Evolutionary conservation across 2,329 filamentous ascomycete genomes (phyloP).

Genomic region (Botryotinia calthae): DNA sequence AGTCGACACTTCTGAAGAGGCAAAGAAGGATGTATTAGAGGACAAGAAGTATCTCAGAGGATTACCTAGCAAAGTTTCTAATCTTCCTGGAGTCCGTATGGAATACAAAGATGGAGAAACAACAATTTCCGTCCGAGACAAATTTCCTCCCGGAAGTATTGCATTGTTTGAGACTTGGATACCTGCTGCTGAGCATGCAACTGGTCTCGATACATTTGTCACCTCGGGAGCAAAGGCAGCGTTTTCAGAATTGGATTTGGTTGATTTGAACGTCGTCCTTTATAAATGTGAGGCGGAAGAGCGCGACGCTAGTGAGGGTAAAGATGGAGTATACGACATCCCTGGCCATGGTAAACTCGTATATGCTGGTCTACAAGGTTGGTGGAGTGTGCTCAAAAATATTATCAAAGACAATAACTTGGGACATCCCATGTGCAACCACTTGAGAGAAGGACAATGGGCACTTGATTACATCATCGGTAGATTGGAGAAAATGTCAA

Average conservation of each 20-base stretch:
- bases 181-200: slow-evolving; percentile 77
- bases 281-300: slow-evolving; percentile 92
- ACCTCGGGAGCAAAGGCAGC: slow-evolving; percentile 77
- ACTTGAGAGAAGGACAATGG: slow-evolving; percentile 89
- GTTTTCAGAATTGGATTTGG: slow-evolving; percentile 69
- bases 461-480: slow-evolving; percentile 82
- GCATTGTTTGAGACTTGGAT: slow-evolving; percentile 97
- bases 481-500: slow-evolving; percentile 70
- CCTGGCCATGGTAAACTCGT: slow-evolving; percentile 81
- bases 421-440: slow-evolving; percentile 88
- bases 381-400: slow-evolving; percentile 88
- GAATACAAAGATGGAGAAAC: slow-evolving; percentile 72
- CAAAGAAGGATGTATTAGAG: slow-evolving; percentile 59
- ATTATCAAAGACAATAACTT: slow-evolving; percentile 88
- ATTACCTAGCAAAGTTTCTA: slow-evolving; percentile 76
- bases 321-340: slow-evolving; percentile 85
- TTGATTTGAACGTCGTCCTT: slow-evolving; percentile 87
- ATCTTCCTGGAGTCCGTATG: slow-evolving; percentile 70
- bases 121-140: slow-evolving; percentile 73
- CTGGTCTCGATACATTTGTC: slow-evolving; percentile 81
- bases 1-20: slow-evolving; percentile 73
- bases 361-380: slow-evolving; percentile 96
- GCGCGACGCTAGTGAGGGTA: slow-evolving; percentile 71
- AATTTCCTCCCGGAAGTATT: slow-evolving; percentile 91
- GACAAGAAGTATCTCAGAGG: slow-evolving; percentile 75